Conservation (phyloP, 108 stramenopile species). For the Cylindrotheca closterium region DNA sequence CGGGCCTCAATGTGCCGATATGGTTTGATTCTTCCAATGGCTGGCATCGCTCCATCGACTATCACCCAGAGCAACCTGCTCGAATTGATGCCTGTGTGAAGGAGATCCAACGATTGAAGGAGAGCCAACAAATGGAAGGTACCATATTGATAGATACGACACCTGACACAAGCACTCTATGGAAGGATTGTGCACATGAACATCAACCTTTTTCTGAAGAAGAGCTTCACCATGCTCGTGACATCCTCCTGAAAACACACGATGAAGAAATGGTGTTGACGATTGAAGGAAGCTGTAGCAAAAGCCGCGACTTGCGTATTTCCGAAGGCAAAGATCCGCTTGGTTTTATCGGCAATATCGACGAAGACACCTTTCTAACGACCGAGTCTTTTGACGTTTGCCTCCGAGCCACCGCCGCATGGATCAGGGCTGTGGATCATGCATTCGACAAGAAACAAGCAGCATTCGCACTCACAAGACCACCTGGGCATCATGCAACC, state of each 20-base stretch:
- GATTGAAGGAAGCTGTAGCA: conserved; percentile 31
- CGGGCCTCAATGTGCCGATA: no score
- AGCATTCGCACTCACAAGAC: conserved; percentile 56
- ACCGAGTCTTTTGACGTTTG: conserved; percentile 46
- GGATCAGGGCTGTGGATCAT: conserved; percentile 48
- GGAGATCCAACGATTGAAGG: conserved; percentile 9
- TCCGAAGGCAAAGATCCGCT: conserved; percentile 45
- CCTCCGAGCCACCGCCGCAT: conserved; percentile 47
- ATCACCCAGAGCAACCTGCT: conserved; percentile 54
- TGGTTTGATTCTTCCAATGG: conserved; percentile 48
- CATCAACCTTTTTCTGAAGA: conserved; percentile 22
- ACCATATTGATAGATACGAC: conserved; percentile 32
- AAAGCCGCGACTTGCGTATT: conserved; percentile 29
- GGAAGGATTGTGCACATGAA: background rate
- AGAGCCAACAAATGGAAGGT: background rate
- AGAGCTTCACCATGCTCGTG: conserved; percentile 34
- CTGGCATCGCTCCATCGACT: conserved; percentile 37
- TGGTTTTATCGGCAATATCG: conserved; percentile 52
- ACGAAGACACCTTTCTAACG: conserved; percentile 50
- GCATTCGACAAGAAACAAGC: conserved; percentile 3
- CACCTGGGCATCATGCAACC: conserved; percentile 75
- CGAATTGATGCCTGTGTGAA: conserved; percentile 39
- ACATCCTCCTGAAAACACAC: conserved; percentile 37
- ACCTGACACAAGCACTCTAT: background rate
- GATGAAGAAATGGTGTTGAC: conserved; percentile 22